These are phyloP conservation scores for Mycosphaerelloides madeirae DNA, from an alignment of 2,329 filamentous ascomycete genomes.

Conservation along the genomic window DNA sequence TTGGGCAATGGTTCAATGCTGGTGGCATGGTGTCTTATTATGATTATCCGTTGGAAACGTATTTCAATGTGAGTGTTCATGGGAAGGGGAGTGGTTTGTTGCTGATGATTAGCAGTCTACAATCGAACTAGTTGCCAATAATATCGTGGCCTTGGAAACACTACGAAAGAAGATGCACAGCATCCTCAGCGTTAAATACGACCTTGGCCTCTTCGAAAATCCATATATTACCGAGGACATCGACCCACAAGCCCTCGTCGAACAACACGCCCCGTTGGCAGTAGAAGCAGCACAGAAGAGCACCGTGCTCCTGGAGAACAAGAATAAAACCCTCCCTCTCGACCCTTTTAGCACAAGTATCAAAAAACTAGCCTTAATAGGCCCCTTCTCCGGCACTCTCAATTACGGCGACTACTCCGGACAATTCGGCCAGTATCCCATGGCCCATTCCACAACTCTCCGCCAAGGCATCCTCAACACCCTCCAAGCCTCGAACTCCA, in stretches of 20 bases:
- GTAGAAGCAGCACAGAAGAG: conserved; percentile 14
- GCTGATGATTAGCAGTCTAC: conserved; percentile 5
- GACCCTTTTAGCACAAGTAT: background rate
- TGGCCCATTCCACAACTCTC: conserved; percentile 11
- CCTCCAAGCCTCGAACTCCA: conserved; percentile 1
- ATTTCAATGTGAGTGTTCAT: conserved; percentile 9
- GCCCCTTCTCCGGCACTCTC: conserved; percentile 11
- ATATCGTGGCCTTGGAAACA: conserved; percentile 6
- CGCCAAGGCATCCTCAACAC: conserved; percentile 10
- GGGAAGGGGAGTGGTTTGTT: background rate
- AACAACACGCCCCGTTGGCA: conserved; percentile 9
- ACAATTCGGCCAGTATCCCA: conserved; percentile 15
- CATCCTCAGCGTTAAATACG: conserved; percentile 15
- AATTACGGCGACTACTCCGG: conserved; percentile 19
- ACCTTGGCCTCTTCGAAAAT: conserved; percentile 14
- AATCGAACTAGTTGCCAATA: conserved; percentile 6
- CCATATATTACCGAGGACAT: conserved; percentile 14
- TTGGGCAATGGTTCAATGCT: conserved; percentile 16
- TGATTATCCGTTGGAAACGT: conserved; percentile 15
- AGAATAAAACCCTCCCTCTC: conserved; percentile 9
- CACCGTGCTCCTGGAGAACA: conserved; percentile 14
- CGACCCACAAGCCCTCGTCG: conserved; percentile 8
- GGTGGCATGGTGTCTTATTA: conserved; percentile 18
- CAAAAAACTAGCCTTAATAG: conserved; percentile 13
- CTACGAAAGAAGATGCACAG: conserved; percentile 13